Evolutionary conservation across 768 basidiomycete species (phyloP).

Genomic region (Imleria badia): DNA sequence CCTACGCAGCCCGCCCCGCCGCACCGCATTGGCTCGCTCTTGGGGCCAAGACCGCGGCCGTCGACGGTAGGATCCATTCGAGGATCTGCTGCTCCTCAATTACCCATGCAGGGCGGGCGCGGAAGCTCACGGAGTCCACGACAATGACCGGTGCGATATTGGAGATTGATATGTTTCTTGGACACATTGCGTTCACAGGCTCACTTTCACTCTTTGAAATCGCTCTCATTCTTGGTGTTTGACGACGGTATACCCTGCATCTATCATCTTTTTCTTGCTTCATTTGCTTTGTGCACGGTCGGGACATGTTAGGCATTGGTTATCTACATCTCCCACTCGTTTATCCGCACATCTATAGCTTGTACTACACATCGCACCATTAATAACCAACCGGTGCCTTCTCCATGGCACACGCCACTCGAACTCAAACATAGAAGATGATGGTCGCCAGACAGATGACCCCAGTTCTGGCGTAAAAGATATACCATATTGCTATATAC

Average conservation of each 20-base stretch:
- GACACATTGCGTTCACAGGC: conserved; percentile 3
- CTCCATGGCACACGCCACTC: neutral
- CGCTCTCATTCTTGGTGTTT: conserved; percentile 5
- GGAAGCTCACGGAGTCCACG: conserved; percentile 14
- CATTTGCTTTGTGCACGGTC: neutral
- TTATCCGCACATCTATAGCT: conserved; percentile 7
- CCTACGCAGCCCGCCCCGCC: neutral
- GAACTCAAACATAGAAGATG: conserved; percentile 2
- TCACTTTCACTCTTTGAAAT: conserved; percentile 11
- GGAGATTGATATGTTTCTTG: conserved; percentile 17
- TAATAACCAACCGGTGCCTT: neutral
- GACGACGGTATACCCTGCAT: conserved; percentile 18
- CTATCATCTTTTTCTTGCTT: neutral
- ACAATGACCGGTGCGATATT: conserved; percentile 3
- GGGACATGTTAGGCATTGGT: neutral
- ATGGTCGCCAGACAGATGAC: conserved; percentile 8
- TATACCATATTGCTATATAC: neutral
- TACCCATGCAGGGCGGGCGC: conserved; percentile 35
- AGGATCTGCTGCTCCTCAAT: conserved; percentile 20
- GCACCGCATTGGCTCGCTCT: conserved; percentile 21
- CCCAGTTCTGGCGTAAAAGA: neutral
- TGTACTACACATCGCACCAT: conserved; percentile 20
- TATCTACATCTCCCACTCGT: conserved; percentile 1
- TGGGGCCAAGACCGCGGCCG: conserved; percentile 32
- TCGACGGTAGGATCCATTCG: conserved; percentile 21